Evolutionary conservation across 1,284 basidiomycete genomes (phyloP), one percentile per base, ranked within the genome.

Genomic region (Naganishia albida): DNA sequence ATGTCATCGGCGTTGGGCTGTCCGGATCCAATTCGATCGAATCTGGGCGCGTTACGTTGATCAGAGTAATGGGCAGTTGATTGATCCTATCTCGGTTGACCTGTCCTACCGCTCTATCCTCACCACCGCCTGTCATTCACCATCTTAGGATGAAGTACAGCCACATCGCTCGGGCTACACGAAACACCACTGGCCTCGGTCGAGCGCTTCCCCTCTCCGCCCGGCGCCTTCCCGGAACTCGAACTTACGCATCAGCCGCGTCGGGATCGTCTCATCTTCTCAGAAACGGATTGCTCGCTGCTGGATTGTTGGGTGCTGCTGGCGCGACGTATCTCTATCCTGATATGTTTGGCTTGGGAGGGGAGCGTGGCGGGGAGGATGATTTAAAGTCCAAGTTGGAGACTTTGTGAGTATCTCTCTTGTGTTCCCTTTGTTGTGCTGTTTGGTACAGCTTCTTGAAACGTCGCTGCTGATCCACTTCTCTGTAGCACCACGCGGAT

Each of bases 261-360:
- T 44, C 42, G n/a, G 46, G 44, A n/a, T 30, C 30, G 15, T 60
- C 57, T 40, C 57, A 67, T 34, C 30, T 67, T 2, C 7, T 55
- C 15, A 42, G 56, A 20, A 67, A 67, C 56, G 67, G 53, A n/a
- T 26, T 62, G 28, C 51, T 67, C 26, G 67, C 67, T 3, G 39
- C 57, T 7, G 63, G 51, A 26, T 30, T 64, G 10, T 39, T 67
- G 7, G 55, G 44, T n/a, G 67, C 54, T 26, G 67, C 67, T 3
- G 67, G 48, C 12, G 67, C 56, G 8, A 62, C 56, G 13, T 64
- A 67, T 40, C 60, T 57, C n/a, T 63, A 67, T 44, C 63, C 67
- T 3, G 57, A 62, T 16, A 46, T 62, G 52, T 52, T 63, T 16
- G 65, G 54, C 2, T 16, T 50, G 13, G 49, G 30, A 18, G 50